These are phyloP conservation scores for Acacia acuminata DNA, from an alignment of 306 rosid genomes.

Conservation along the genomic window DNA sequence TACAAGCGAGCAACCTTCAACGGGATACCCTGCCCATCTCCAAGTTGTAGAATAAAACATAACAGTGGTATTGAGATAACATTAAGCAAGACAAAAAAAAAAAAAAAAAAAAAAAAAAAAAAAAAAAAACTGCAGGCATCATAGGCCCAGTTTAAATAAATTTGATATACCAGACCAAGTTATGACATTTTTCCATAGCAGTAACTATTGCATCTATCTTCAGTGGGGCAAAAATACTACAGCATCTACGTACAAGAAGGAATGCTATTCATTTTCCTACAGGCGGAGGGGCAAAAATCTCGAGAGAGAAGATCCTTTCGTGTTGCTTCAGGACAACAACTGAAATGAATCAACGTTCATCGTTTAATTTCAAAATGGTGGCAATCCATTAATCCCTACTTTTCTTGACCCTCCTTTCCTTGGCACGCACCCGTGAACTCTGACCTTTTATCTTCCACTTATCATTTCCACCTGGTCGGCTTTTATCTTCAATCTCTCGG, in stretches of 20 bases:
- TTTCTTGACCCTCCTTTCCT: conserved; percentile 75
- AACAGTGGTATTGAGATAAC: neutral
- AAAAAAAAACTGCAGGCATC: neutral
- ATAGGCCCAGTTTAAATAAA: neutral
- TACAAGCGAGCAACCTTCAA: neutral
- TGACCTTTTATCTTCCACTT: conserved; percentile 80
- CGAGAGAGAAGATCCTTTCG: neutral
- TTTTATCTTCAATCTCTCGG: conserved; percentile 72
- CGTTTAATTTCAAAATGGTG: neutral
- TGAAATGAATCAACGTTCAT: neutral
- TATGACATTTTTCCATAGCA: neutral
- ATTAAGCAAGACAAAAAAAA: neutral
- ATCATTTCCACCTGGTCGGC: conserved; percentile 64
- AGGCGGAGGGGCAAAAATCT: neutral
- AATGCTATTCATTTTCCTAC: conserved; percentile 5
- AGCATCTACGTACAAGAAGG: neutral
- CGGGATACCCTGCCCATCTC: neutral
- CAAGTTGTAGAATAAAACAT: neutral
- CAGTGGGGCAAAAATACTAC: neutral
- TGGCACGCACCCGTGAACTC: conserved; percentile 60
- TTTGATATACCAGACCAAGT: neutral
- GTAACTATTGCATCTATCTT: neutral
- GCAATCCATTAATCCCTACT: conserved; percentile 43
- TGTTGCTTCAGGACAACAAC: neutral
- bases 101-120: neutral